A percentile compares a stretch with the other conserved stretches of the same genome.
These are phyloP conservation scores for Cladorrhinum sp. DNA, from an alignment of 2,329 filamentous ascomycete genomes.

Conservation along the genomic window DNA sequence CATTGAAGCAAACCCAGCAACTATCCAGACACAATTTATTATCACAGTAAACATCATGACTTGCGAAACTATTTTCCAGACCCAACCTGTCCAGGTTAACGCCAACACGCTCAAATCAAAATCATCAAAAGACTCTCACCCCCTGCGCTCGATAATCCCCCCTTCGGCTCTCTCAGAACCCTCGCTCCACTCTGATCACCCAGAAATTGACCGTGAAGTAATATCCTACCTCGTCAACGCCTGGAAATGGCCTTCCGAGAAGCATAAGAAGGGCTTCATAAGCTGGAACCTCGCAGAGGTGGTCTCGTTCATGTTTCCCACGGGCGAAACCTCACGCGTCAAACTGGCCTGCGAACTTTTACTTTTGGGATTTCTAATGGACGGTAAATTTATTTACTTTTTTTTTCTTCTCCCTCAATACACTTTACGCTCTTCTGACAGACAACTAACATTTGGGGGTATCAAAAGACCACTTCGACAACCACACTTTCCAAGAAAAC, in stretches of 20 bases:
- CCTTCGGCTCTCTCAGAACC: conserved; percentile 7
- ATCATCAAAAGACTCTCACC: conserved; percentile 7
- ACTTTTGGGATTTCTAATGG: neutral
- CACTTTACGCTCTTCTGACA: no score
- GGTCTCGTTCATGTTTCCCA: conserved; percentile 17
- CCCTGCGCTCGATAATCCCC: conserved; percentile 10
- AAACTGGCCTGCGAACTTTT: conserved; percentile 9
- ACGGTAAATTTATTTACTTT: neutral
- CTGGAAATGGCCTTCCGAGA: conserved; percentile 17
- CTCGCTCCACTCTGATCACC: conserved; percentile 11
- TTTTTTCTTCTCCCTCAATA: neutral
- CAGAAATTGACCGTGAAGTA: conserved; percentile 14
- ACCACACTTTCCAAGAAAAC: conserved; percentile 7
- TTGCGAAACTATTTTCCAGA: neutral
- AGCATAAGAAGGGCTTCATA: conserved; percentile 11
- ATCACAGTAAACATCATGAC: no score
- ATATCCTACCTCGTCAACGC: conserved; percentile 15
- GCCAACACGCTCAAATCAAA: neutral
- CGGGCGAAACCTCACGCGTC: conserved; percentile 11
- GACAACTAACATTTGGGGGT: neutral
- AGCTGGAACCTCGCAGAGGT: conserved; percentile 18
- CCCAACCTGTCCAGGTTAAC: no score
- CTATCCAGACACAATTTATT: no score
- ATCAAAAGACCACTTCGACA: conserved; percentile 14
- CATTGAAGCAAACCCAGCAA: no score